These are phyloP conservation scores for Lojkania enalia DNA, from an alignment of 2,329 filamentous ascomycete genomes.

Conservation along the genomic window DNA sequence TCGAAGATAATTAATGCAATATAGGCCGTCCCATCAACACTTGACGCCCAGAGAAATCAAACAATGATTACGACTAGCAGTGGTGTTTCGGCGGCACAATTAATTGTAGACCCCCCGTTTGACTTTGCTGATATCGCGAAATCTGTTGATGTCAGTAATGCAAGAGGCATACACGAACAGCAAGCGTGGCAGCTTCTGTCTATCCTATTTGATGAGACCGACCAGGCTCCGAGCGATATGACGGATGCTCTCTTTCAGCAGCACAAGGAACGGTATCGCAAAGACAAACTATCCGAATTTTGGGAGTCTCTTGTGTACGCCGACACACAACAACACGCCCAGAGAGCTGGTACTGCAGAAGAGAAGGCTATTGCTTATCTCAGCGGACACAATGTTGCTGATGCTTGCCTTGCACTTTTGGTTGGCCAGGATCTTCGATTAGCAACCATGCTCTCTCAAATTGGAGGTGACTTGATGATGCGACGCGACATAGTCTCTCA, in stretches of 20 bases:
- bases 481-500: conserved; percentile 78
- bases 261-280: conserved; percentile 45
- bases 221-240: conserved; percentile 42
- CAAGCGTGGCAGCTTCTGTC: conserved; percentile 84
- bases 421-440: conserved; percentile 78
- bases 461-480: conserved; percentile 72
- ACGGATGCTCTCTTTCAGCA: conserved; percentile 47
- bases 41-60: conserved; percentile 59
- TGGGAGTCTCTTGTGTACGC: conserved; percentile 56
- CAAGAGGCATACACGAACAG: conserved; percentile 62
- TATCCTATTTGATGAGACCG: conserved; percentile 75
- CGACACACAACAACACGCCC: conserved; percentile 51
- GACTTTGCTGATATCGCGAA: conserved; percentile 57
- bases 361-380: conserved; percentile 83
- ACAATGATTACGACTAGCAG: conserved; percentile 51
- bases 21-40: conserved; percentile 60
- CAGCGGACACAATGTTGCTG: conserved; percentile 74
- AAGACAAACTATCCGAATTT: conserved; percentile 69
- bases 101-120: conserved; percentile 54
- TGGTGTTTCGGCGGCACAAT: conserved; percentile 62
- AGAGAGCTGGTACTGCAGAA: conserved; percentile 67
- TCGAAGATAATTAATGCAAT: conserved; percentile 20
- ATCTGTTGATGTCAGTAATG: conserved; percentile 42
- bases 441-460: conserved; percentile 80
- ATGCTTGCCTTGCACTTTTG: conserved; percentile 80